Percentiles rank a stretch among this genome's conserved stretches.
Conservation (phyloP, 2,329 filamentous ascomycete species). For the Microascus cirrosus region DNA sequence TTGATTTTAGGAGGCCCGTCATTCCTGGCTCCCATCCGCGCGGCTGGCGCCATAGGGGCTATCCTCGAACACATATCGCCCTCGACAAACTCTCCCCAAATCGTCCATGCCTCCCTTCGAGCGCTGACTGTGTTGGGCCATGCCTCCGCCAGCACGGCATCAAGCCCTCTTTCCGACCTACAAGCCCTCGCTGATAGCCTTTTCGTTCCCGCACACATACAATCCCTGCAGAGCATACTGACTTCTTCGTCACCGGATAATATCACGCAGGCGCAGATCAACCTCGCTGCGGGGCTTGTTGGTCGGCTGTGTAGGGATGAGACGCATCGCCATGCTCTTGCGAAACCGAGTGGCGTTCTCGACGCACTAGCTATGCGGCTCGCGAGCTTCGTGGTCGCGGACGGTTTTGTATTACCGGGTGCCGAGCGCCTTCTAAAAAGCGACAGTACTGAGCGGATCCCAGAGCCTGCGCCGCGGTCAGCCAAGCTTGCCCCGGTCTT, state of each 20-base stretch:
- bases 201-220: slow-evolving; percentile 51
- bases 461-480: slow-evolving; percentile 45
- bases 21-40: slow-evolving; percentile 65
- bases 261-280: slow-evolving; percentile 50
- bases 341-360: slow-evolving; percentile 56
- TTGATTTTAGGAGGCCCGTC: slow-evolving; percentile 52
- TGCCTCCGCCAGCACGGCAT: slow-evolving; percentile 44
- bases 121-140: slow-evolving; percentile 62
- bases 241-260: slow-evolving; percentile 40
- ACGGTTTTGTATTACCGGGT: slow-evolving; percentile 58
- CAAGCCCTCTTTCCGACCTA: not conserved
- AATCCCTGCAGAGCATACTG: slow-evolving; percentile 55
- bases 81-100: slow-evolving; percentile 47
- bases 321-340: slow-evolving; percentile 57
- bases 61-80: slow-evolving; percentile 62
- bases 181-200: slow-evolving; percentile 49
- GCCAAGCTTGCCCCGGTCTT: slow-evolving; percentile 59
- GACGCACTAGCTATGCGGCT: slow-evolving; percentile 68
- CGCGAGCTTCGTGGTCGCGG: slow-evolving; percentile 56
- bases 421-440: slow-evolving; percentile 45
- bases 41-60: slow-evolving; percentile 55
- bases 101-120: slow-evolving; percentile 64
- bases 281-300: slow-evolving; percentile 46
- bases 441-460: slow-evolving; percentile 32
- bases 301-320: slow-evolving; percentile 55